Conservation (phyloP, 768 basidiomycete genomes). For the Tricholoma furcatifolium region DNA sequence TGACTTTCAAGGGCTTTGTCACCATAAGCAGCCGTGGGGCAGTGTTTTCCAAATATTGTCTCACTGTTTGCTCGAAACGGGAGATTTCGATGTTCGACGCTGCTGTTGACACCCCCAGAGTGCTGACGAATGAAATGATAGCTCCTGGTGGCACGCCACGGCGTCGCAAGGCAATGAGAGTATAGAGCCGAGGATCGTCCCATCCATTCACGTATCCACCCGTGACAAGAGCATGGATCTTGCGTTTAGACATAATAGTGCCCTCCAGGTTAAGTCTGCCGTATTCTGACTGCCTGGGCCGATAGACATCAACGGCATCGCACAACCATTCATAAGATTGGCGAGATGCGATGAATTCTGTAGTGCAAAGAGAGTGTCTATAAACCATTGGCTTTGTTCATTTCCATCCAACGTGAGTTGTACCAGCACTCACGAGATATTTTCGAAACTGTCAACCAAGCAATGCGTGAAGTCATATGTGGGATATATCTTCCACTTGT, state of each 20-base stretch:
- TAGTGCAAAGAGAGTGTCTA: conserved; percentile 96
- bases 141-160: conserved; percentile 97
- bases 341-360: conserved; percentile 92
- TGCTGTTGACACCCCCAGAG: conserved; percentile 90
- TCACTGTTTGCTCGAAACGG: conserved; percentile 88
- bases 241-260: conserved; percentile 96
- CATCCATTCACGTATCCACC: conserved; percentile 84
- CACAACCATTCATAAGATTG: conserved; percentile 99
- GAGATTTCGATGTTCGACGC: conserved; percentile 80
- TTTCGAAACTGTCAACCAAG: conserved; percentile 96
- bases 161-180: conserved; percentile 91
- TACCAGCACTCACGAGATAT: conserved; percentile 80
- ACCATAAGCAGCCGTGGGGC: conserved; percentile 93
- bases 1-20: conserved; percentile 84
- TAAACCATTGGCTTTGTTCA: conserved; percentile 1
- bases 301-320: conserved; percentile 96
- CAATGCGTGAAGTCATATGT: conserved; percentile 99
- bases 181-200: conserved; percentile 98
- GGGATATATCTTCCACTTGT: conserved; percentile 96
- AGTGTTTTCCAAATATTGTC: conserved; percentile 85
- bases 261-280: conserved; percentile 92
- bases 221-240: conserved; percentile 85
- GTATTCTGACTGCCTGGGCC: conserved; percentile 95
- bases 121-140: conserved; percentile 88
- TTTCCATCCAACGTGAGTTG: neutral